These are phyloP conservation scores for Leptographium radiaticola DNA, from an alignment of 2,329 filamentous ascomycete genomes.

Conservation along the genomic window DNA sequence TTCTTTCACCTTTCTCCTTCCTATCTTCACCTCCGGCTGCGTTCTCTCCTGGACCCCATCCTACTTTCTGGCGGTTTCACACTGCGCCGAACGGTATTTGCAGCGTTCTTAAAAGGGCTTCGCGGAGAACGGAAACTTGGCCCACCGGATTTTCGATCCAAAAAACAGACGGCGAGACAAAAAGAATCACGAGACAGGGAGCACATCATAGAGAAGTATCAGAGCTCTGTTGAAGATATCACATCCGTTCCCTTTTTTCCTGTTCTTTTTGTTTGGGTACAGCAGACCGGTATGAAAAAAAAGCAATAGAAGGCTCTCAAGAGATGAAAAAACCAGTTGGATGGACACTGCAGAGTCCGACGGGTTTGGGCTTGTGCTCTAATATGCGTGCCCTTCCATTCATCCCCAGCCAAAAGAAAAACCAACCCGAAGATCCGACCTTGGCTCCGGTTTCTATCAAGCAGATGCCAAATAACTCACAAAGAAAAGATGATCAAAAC, in stretches of 20 bases:
- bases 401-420: not conserved
- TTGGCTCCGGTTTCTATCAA: not conserved
- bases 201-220: not conserved
- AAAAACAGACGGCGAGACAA: not conserved
- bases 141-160: too few species aligned
- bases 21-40: not conserved
- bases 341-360: too few species aligned
- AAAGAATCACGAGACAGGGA: not conserved
- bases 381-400: not conserved
- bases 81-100: not conserved
- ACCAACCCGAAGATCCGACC: not conserved
- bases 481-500: not conserved
- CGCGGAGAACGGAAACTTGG: too few species aligned
- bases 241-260: not conserved
- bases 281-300: not conserved
- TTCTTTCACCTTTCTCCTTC: not conserved
- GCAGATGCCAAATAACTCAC: too few species aligned
- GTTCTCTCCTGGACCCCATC: too few species aligned
- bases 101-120: not conserved
- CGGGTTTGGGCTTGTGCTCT: too few species aligned
- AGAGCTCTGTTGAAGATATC: not conserved
- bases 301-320: too few species aligned
- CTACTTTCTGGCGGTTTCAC: not conserved
- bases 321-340: too few species aligned
- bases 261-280: not conserved